Conservation (phyloP, 2,329 filamentous ascomycete species). For the Fusarium illudens region DNA sequence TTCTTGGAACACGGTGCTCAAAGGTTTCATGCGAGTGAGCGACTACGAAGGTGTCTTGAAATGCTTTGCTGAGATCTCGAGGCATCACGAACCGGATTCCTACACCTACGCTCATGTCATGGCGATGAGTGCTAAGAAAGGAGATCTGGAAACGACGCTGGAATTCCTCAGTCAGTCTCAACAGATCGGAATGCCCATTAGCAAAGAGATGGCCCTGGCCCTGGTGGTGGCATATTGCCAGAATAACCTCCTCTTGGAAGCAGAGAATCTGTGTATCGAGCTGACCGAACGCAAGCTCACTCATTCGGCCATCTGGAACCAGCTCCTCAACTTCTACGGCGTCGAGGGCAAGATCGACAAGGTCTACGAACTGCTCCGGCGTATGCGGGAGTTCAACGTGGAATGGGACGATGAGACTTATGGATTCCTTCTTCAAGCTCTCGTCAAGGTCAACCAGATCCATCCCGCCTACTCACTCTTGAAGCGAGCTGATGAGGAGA, state of each 20-base stretch:
- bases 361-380: constrained; percentile 57
- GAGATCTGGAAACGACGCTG: constrained; percentile 75
- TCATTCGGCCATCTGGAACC: constrained; percentile 77
- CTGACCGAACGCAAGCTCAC: constrained; percentile 62
- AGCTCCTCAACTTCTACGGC: constrained; percentile 75
- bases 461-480: constrained; percentile 60
- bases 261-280: constrained; percentile 54
- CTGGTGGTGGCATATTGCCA: constrained; percentile 73
- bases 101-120: constrained; percentile 79
- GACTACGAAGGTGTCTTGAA: constrained; percentile 73
- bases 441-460: constrained; percentile 59
- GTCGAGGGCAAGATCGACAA: constrained; percentile 62
- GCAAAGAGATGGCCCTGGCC: constrained; percentile 66
- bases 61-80: constrained; percentile 68
- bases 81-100: constrained; percentile 61
- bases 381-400: constrained; percentile 58
- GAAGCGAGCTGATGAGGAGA: constrained; percentile 53
- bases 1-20: constrained; percentile 81
- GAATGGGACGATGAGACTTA: constrained; percentile 62
- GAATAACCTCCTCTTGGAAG: constrained; percentile 49
- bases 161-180: constrained; percentile 71
- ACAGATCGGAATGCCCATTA: constrained; percentile 58
- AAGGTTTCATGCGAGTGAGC: constrained; percentile 71
- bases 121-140: constrained; percentile 72
- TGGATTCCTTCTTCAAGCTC: constrained; percentile 57